Evolutionary conservation across 768 basidiomycete species (phyloP).

Genomic region (Boletus coccyginus): DNA sequence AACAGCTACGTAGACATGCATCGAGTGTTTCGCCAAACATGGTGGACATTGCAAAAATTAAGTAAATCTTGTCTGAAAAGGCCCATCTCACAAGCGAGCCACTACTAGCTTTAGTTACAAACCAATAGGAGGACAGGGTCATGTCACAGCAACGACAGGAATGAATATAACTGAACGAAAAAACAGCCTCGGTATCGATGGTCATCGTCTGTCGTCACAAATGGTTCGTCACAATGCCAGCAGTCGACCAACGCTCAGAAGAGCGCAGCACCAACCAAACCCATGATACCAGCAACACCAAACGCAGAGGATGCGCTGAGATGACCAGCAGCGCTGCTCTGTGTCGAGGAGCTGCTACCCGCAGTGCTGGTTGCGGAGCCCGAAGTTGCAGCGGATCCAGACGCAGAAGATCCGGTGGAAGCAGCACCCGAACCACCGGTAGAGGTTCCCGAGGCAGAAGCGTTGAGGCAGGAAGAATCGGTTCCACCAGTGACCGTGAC

Average conservation of each 20-base stretch:
- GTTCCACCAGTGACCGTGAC: conserved; percentile 41
- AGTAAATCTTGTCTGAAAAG: too few species aligned
- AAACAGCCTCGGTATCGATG: conserved; percentile 10
- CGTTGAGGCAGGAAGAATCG: conserved; percentile 32
- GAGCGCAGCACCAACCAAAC: conserved; percentile 49
- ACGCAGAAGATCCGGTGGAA: conserved; percentile 4
- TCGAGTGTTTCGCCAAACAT: too few species aligned
- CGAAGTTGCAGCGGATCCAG: background rate
- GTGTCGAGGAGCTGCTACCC: conserved; percentile 24
- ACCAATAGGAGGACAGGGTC: conserved; percentile 12
- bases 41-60: too few species aligned
- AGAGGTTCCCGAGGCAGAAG: conserved; percentile 13
- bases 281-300: conserved; percentile 49
- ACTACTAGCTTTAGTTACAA: conserved; percentile 14
- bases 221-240: conserved; percentile 5
- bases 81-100: conserved; percentile 9
- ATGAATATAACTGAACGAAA: conserved; percentile 10
- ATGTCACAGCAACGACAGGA: conserved; percentile 15
- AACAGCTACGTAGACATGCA: too few species aligned
- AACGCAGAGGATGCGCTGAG: conserved; percentile 31
- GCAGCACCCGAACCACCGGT: conserved; percentile 1
- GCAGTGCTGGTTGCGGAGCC: conserved; percentile 19
- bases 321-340: conserved; percentile 32
- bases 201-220: conserved; percentile 15
- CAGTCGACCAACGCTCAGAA: conserved; percentile 32